phyloP scores from a whole-genome alignment of 78 protist genomes.

The Dictyostelium capitatum region DNA sequence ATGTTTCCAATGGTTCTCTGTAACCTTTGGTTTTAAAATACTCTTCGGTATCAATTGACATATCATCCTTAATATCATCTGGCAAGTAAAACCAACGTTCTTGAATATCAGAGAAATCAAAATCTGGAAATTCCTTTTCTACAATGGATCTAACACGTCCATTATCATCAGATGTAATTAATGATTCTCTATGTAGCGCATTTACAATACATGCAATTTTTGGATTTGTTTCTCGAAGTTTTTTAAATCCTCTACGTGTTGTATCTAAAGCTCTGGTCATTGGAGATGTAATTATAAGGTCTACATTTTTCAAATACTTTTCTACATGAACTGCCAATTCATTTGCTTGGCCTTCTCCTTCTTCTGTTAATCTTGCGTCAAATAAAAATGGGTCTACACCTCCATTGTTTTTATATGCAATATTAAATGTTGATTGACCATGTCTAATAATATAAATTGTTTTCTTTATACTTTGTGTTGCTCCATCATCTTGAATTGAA shows the following conservation, averaged over 20 bases:
- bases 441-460: constrained; percentile 67
- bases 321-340: not conserved
- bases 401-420: constrained; percentile 21
- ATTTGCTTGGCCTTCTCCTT: constrained; percentile 56
- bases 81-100: constrained; percentile 76
- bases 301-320: not conserved
- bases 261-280: constrained; percentile 61
- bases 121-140: constrained; percentile 38
- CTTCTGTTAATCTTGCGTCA: constrained; percentile 56
- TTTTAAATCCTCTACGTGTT: constrained; percentile 51
- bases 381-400: constrained; percentile 46
- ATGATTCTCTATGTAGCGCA: constrained; percentile 19
- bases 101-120: constrained; percentile 14
- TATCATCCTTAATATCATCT: constrained; percentile 18
- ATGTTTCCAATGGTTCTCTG: constrained; percentile 22
- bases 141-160: constrained; percentile 43
- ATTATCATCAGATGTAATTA: constrained; percentile 58
- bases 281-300: constrained; percentile 43
- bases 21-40: constrained; percentile 62
- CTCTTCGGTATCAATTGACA: constrained; percentile 37
- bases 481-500: not conserved
- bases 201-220: not conserved
- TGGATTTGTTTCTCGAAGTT: not conserved
- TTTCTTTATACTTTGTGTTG: not conserved
- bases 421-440: constrained; percentile 74